Conservation (phyloP, 2,329 filamentous ascomycete species). For the Onygenales sp. region DNA sequence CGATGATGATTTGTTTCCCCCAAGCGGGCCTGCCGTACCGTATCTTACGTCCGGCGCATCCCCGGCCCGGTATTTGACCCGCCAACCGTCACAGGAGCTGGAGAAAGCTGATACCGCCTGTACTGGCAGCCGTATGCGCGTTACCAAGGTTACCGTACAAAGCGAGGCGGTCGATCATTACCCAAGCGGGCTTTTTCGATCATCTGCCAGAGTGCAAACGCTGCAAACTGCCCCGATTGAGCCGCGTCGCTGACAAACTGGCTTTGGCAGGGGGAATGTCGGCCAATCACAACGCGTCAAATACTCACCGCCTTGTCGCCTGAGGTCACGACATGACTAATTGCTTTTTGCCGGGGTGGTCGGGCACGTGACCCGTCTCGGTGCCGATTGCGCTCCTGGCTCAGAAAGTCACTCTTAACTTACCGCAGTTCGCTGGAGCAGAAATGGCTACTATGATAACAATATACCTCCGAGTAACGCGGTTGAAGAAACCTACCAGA, state of each 20-base stretch:
- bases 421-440: no score
- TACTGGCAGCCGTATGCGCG: neutral
- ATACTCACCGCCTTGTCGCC: no score
- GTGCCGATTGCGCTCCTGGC: no score
- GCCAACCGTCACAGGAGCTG: neutral
- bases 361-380: no score
- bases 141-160: neutral
- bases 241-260: neutral
- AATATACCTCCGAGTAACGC: no score
- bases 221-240: neutral
- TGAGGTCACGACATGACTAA: no score
- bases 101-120: neutral
- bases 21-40: neutral
- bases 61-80: neutral
- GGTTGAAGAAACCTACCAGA: no score
- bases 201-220: neutral
- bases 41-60: neutral
- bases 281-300: neutral
- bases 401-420: no score
- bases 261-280: no score
- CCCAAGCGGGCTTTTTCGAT: neutral
- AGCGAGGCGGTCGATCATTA: neutral
- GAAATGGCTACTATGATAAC: no score
- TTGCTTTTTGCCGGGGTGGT: no score
- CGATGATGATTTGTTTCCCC: conserved; percentile 2